Base-by-base conservation (phyloP, 768 basidiomycete genomes). In the Strobilomyces echinocephalus region DNA sequence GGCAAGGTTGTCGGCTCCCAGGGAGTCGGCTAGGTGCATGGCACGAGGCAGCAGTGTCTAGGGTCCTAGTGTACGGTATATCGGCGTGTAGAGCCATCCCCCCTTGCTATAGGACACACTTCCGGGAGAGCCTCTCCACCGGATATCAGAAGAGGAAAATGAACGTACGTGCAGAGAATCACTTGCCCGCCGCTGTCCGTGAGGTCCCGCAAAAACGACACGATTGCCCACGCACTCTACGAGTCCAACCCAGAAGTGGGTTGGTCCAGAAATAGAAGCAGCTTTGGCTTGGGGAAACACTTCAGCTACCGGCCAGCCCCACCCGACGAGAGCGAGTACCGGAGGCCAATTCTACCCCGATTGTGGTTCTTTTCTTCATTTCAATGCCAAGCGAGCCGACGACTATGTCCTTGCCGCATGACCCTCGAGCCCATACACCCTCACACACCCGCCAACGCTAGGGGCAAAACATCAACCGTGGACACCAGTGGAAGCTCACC, bases 221-320 rank as follows among this genome's bases (percentile, higher is more conserved):
- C 73, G 56, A 92, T 90, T 5, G 84, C 84, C 88, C 89, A 90
- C 3, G 91, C 90, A 50, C 84, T 87, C 68, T 91, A 89, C 3
- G 89, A 91, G 66, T 92, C 90, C 15, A 94, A 75, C 33, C 91
- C 91, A 24, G 88, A 85, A 0, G 92, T 95, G 0, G 93, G 93
- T 66, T 95, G 91, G 63, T 94, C 92, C 34, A 92, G 71, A 75
- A 95, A 94, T 16, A 95, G 76, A 0, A 95, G 74, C 0, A 93
- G 73, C 65, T 82, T 81, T 1, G 91, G 92, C 84, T 84, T 54
- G 5, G 15, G 18, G 36, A 30, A 24, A 1, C 3, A 2, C 21
- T 46, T 30, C 3, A 33, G 31, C 10, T n/a, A 54, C 33, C 2
- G 15, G 4, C 15, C 15, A 0, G 8, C n/a, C 34, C 18, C 20